Evolutionary conservation across 208 protist species (phyloP), one percentile per base, ranked within the genome.

Genomic region (Naegleria fowleri): DNA sequence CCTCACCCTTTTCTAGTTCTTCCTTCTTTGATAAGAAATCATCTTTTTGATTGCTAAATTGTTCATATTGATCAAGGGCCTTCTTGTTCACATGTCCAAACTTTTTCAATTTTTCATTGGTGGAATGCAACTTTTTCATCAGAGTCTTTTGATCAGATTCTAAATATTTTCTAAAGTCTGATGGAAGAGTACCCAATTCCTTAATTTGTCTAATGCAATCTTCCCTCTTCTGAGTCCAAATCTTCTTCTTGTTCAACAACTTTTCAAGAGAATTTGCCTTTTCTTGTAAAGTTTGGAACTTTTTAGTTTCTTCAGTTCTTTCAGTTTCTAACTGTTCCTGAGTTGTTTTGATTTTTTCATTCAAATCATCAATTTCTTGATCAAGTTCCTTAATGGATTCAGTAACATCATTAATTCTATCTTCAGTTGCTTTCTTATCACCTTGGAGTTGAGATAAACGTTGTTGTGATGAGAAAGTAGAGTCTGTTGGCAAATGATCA

Each of bases 61-160:
- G 92, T 9, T 94, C 93, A 92, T 99, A 98, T 94, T 99, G 99
- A 86, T 99, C 98, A 16, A 99, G 58, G 5, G 99, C 98, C 92
- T 99, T 99, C 91, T 99, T 98, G 94, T 99, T 99, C 13, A 99
- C 97, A 91, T 99, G 97, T 55, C 94, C 93, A 93, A 97, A 97
- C 88, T 95, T 95, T 88, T 97, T 96, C 13, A 99, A 84, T 43
- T 96, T 90, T 91, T 96, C 94, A 90, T 97, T 97, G 16, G 93
- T 94, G 39, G 92, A 59, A 86, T 96, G 95, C 25, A 98, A 92
- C 88, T 95, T 91, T 84, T 95, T 93, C 94, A 98, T 95, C 48
- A 98, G 92, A 91, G 96, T 95, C 22, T 94, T 96, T 33, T 96
- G 90, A 0, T 95, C 95, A 84, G 93, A 91, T 0, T 90, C 92